Evolutionary conservation across 2,329 filamentous ascomycete genomes (phyloP).

Genomic region (Fusarium sp.): DNA sequence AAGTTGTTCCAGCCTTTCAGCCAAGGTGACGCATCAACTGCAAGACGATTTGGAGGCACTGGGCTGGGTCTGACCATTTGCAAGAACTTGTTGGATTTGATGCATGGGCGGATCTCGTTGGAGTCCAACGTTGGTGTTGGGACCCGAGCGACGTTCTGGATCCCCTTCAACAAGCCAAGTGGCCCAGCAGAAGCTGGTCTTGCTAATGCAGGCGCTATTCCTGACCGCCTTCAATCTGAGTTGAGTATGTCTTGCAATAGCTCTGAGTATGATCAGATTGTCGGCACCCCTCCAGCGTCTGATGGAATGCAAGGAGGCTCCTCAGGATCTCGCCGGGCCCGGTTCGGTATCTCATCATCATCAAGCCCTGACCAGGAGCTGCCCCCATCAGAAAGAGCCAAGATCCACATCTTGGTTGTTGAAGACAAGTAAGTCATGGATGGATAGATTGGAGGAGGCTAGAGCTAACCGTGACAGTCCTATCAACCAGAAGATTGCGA

Average conservation of each 20-base stretch:
- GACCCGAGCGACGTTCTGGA: conserved; percentile 80
- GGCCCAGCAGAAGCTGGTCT: conserved; percentile 60
- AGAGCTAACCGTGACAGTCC: conserved; percentile 54
- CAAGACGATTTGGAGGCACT: conserved; percentile 82
- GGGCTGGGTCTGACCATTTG: conserved; percentile 83
- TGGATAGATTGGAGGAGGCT: neutral
- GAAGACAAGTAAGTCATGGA: conserved; percentile 77
- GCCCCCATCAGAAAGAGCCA: conserved; percentile 67
- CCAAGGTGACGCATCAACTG: conserved; percentile 84
- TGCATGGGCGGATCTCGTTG: conserved; percentile 80
- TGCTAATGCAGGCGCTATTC: conserved; percentile 72
- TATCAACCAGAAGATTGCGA: conserved; percentile 81
- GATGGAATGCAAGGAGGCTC: conserved; percentile 40
- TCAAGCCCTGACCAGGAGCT: conserved; percentile 60
- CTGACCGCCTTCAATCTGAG: conserved; percentile 74
- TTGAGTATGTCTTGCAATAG: conserved; percentile 74
- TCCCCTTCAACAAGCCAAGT: conserved; percentile 80
- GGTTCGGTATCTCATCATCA: conserved; percentile 50
- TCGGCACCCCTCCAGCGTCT: conserved; percentile 53
- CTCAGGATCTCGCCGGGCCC: conserved; percentile 46
- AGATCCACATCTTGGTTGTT: conserved; percentile 79
- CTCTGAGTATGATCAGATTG: conserved; percentile 68
- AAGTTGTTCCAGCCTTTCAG: conserved; percentile 84
- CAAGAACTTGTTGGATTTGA: conserved; percentile 83
- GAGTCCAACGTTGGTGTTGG: conserved; percentile 75